Evolutionary conservation across 1,284 basidiomycete genomes (phyloP).

Genomic region (Austroboletus olivaceoglutinosus): DNA sequence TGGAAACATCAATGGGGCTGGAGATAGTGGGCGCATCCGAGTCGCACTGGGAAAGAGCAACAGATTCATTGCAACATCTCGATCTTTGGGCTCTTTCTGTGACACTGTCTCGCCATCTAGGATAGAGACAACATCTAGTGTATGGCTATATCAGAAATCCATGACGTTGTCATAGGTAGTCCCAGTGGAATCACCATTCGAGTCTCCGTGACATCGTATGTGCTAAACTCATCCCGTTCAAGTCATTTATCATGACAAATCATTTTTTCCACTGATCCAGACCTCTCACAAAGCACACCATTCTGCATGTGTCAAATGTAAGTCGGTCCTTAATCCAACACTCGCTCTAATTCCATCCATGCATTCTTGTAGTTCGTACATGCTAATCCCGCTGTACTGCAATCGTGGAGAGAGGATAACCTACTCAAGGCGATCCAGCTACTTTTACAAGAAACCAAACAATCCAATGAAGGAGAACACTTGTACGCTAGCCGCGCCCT

Average conservation of each 20-base stretch:
- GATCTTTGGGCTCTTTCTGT: not conserved
- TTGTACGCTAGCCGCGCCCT: not conserved
- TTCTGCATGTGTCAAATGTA: no score
- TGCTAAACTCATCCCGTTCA: not conserved
- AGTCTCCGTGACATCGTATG: not conserved
- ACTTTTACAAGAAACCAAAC: not conserved
- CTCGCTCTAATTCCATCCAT: not conserved
- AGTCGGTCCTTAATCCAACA: no score
- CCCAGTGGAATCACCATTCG: constrained; percentile 1
- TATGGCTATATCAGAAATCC: constrained; percentile 2
- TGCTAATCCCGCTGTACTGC: not conserved
- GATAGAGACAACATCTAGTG: not conserved
- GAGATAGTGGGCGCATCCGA: no score
- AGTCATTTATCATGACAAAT: not conserved
- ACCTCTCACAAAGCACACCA: no score
- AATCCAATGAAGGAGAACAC: not conserved
- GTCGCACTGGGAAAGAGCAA: not conserved
- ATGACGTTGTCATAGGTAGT: constrained; percentile 2
- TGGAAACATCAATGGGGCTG: not conserved
- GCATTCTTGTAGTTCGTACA: not conserved
- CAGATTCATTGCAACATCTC: not conserved
- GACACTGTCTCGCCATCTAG: not conserved
- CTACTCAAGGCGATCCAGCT: not conserved
- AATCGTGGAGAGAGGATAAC: not conserved
- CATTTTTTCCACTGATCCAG: not conserved